Evolutionary conservation across 2,329 filamentous ascomycete species (phyloP).

Genomic region (Hypoxylon sp.): DNA sequence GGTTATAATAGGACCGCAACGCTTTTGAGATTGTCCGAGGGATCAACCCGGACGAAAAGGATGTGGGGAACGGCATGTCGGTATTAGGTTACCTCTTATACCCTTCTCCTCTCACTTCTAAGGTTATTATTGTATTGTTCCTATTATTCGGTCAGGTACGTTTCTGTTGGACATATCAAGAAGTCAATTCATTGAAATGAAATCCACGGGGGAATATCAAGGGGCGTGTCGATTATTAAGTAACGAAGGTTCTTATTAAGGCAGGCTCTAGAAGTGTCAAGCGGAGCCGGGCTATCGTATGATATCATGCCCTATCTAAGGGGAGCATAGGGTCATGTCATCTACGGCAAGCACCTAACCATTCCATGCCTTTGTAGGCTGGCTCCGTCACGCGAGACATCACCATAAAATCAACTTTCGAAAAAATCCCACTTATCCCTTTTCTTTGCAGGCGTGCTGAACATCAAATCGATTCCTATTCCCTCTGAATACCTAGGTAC

Average conservation of each 20-base stretch:
- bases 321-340: neutral
- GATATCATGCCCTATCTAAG: slow-evolving; percentile 38
- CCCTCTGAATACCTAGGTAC: slow-evolving; percentile 1
- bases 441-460: slow-evolving; percentile 5
- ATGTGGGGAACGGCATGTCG: slow-evolving; percentile 40
- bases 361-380: slow-evolving; percentile 10
- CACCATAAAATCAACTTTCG: slow-evolving; percentile 15
- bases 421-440: slow-evolving; percentile 16
- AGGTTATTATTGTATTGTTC: too few relatives aligned
- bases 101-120: slow-evolving; percentile 4
- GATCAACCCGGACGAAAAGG: slow-evolving; percentile 33
- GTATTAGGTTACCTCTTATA: slow-evolving; percentile 4
- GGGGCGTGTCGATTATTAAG: neutral
- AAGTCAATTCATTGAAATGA: neutral
- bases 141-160: neutral
- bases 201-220: neutral
- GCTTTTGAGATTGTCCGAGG: slow-evolving; percentile 43
- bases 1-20: slow-evolving; percentile 39
- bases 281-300: slow-evolving; percentile 33
- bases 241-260: slow-evolving; percentile 20
- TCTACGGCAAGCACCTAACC: slow-evolving; percentile 1
- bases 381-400: slow-evolving; percentile 29
- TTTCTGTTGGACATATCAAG: too few relatives aligned
- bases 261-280: slow-evolving; percentile 1
- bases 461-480: slow-evolving; percentile 6